Evolutionary conservation across 768 basidiomycete genomes (phyloP), one percentile per base, ranked within the genome.

Genomic region (Phylloporus sp.): DNA sequence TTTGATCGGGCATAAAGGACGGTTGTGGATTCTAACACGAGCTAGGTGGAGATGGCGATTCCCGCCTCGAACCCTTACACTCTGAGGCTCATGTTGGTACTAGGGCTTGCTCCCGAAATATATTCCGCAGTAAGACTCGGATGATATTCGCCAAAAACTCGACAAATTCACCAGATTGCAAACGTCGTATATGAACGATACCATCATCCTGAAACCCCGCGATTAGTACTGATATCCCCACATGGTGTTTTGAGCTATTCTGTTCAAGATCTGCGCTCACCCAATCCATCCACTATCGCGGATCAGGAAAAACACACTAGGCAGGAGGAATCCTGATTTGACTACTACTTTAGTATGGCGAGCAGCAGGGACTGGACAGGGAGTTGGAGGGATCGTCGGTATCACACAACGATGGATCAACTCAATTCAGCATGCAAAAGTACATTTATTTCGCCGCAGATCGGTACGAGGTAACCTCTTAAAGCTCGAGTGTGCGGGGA

Each of bases 401-500:
- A 20, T n/a, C 42, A n/a, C 23, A 24, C 40, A 18, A 36, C n/a
- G n/a, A n/a, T n/a, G 32, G 39, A 57, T 42, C 53, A 45, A 54
- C 9, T 55, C 32, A 27, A 41, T 51, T 45, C 26, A 24, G 48
- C 22, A n/a, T n/a, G n/a, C 29, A 41, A 34, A 43, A 24, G 23
- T 39, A 55, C 47, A 47, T 11, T 24, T 18, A 45, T 40, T 12
- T 39, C 5, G 27, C 48, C 27, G 18, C 16, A 23, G n/a, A 40
- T 7, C 35, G 22, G 27, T 36, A 16, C 31, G 8, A 34, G 5
- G 6, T 11, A 6, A 26, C 16, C 27, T 23, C 42, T 45, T 60
- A 76, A 29, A 72, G 45, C 4, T 56, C 45, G 24, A 71, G 41
- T 12, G 47, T 34, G 13, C 61, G 58, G 27, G 78, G 77, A 49